A percentile compares a stretch with the other conserved stretches of the same genome.
These are phyloP conservation scores for Aspergillus quadricinctus DNA, from an alignment of 2,329 filamentous ascomycete genomes.

Conservation along the genomic window DNA sequence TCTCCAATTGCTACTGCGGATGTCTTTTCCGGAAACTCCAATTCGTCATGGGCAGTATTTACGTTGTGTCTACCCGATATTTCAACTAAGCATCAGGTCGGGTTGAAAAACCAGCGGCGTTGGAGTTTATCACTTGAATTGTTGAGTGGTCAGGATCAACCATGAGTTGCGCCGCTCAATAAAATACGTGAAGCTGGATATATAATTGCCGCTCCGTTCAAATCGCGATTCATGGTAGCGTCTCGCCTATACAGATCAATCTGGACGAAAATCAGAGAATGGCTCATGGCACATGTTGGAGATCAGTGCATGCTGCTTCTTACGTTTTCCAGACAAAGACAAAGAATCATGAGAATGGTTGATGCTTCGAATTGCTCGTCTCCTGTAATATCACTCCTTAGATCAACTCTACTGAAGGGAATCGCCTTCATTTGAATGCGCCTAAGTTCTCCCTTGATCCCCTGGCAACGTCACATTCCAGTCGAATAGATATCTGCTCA, in stretches of 20 bases:
- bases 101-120: too few relatives aligned
- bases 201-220: neutral
- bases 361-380: neutral
- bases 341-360: neutral
- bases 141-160: neutral
- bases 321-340: neutral
- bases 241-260: neutral
- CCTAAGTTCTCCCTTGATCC: neutral
- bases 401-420: neutral
- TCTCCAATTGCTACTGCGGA: neutral
- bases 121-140: neutral
- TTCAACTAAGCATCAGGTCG: too few relatives aligned
- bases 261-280: neutral
- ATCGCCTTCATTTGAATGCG: neutral
- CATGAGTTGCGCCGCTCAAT: neutral
- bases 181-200: neutral
- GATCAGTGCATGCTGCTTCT: neutral
- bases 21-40: neutral
- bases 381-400: neutral
- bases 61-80: too few relatives aligned
- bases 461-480: neutral
- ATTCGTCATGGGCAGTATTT: too few relatives aligned
- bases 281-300: too few relatives aligned
- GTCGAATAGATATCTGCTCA: neutral
- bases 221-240: too few relatives aligned